Evolutionary conservation across 192 early-diverging fungal species (phyloP).

Genomic region (Lobulomyces angularis): DNA sequence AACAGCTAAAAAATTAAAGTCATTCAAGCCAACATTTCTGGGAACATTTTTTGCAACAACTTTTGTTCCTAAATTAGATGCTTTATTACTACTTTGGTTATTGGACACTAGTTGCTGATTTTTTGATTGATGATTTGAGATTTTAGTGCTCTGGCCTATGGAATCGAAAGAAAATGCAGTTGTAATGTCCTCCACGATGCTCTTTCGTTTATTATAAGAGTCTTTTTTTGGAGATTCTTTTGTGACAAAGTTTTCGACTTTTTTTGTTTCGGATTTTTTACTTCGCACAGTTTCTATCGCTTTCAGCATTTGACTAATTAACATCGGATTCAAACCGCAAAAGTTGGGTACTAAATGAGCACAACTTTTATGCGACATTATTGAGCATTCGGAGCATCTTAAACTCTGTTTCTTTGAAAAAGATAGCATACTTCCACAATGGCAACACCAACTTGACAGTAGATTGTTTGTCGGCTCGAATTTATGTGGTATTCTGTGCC

Average conservation of each 20-base stretch:
- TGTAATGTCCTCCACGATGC: no score
- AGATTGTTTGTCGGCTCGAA: constrained; percentile 76
- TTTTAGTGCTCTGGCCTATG: no score
- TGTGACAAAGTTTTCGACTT: no score
- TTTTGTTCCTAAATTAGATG: no score
- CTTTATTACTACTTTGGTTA: no score
- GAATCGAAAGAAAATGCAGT: no score
- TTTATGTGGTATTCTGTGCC: constrained; percentile 95
- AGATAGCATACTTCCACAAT: constrained; percentile 95
- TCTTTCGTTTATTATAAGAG: no score
- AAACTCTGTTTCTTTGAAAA: constrained; percentile 58
- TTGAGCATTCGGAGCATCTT: constrained; percentile 59
- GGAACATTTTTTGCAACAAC: no score
- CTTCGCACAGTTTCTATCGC: constrained; percentile 61
- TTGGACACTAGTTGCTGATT: no score
- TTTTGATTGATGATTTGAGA: no score
- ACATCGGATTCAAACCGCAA: constrained; percentile 78
- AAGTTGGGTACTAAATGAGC: constrained; percentile 77
- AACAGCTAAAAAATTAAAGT: constrained; percentile 89
- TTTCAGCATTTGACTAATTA: constrained; percentile 74
- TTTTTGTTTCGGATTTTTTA: constrained; percentile 32
- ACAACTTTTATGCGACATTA: constrained; percentile 75
- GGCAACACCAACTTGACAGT: constrained; percentile 88
- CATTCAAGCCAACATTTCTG: constrained; percentile 67
- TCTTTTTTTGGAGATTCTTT: no score